These are phyloP conservation scores for thale cress (Arabidopsis thaliana) DNA, from an alignment of 345 rosid genomes.

Conservation along the genomic window DNA sequence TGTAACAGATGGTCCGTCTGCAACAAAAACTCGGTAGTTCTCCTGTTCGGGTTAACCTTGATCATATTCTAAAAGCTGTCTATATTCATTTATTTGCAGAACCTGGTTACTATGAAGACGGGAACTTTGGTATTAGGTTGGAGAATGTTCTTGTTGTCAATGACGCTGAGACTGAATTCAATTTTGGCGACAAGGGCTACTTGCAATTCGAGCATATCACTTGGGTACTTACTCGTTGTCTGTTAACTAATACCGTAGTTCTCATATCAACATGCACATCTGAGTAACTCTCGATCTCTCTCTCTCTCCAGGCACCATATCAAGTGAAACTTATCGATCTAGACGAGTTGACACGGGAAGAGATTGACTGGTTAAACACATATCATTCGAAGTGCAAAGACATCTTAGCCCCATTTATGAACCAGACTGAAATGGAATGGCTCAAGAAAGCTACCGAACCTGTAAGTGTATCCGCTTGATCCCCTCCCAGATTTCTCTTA, in stretches of 20 bases:
- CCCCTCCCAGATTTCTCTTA: not conserved
- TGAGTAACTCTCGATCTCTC: constrained; percentile 6
- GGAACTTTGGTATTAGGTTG: constrained; percentile 89
- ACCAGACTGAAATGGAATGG: constrained; percentile 77
- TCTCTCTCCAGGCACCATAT: constrained; percentile 70
- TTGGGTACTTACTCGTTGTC: constrained; percentile 65
- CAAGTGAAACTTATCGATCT: constrained; percentile 81
- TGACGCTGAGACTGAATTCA: constrained; percentile 74
- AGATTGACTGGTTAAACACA: constrained; percentile 75
- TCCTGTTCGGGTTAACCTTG: not conserved
- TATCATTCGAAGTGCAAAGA: constrained; percentile 84
- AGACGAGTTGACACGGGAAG: constrained; percentile 61
- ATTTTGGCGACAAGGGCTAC: constrained; percentile 93
- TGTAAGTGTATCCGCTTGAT: constrained; percentile 47
- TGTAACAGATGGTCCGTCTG: constrained; percentile 87
- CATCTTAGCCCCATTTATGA: constrained; percentile 69
- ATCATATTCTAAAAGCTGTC: not conserved
- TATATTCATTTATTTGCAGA: constrained; percentile 46
- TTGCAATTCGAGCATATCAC: constrained; percentile 92
- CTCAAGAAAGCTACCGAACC: constrained; percentile 88
- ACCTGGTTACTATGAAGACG: constrained; percentile 96
- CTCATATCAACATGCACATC: not conserved
- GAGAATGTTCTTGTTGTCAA: constrained; percentile 90
- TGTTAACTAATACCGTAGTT: constrained; percentile 6
- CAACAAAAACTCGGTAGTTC: not conserved